phyloP scores from a whole-genome alignment of 176 grass and related monocot species.

The Avena eriantha region DNA sequence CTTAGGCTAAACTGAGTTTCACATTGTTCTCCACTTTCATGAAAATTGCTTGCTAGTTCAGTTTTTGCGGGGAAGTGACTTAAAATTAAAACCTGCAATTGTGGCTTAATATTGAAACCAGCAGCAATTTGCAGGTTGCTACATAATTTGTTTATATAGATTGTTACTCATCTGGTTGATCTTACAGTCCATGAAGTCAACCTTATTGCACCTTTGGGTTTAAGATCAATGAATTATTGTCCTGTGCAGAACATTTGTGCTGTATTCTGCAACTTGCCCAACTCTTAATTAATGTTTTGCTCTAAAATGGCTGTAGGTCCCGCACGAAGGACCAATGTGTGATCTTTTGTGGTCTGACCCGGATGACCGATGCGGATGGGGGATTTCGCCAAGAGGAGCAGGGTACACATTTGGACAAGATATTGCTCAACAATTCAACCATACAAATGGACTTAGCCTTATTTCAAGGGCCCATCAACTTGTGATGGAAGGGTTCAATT shows the following conservation, averaged over 20 bases:
- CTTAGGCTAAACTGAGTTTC: not conserved
- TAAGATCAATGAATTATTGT: not conserved
- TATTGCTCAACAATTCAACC: conserved; percentile 79
- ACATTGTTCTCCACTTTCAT: not conserved
- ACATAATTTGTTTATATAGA: not conserved
- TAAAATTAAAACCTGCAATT: not conserved
- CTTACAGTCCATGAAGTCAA: not conserved
- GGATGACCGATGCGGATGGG: conserved; percentile 76
- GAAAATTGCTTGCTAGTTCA: conserved; percentile 5
- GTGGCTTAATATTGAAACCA: not conserved
- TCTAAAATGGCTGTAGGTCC: conserved; percentile 60
- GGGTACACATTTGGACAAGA: conserved; percentile 89
- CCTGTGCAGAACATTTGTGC: not conserved
- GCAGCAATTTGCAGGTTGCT: not conserved
- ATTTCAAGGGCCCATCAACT: conserved; percentile 81
- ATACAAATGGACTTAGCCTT: conserved; percentile 70
- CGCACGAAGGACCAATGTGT: conserved; percentile 84
- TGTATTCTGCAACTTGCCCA: not conserved
- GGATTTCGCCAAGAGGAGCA: conserved; percentile 74
- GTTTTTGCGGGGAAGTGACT: conserved; percentile 9
- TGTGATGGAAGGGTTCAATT: conserved; percentile 82
- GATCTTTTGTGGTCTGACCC: conserved; percentile 87
- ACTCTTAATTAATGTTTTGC: conserved; percentile 23
- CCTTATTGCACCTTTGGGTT: not conserved
- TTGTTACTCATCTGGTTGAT: not conserved